These are phyloP conservation scores for Suillus subalutaceus DNA, from an alignment of 768 basidiomycete genomes.

Conservation along the genomic window DNA sequence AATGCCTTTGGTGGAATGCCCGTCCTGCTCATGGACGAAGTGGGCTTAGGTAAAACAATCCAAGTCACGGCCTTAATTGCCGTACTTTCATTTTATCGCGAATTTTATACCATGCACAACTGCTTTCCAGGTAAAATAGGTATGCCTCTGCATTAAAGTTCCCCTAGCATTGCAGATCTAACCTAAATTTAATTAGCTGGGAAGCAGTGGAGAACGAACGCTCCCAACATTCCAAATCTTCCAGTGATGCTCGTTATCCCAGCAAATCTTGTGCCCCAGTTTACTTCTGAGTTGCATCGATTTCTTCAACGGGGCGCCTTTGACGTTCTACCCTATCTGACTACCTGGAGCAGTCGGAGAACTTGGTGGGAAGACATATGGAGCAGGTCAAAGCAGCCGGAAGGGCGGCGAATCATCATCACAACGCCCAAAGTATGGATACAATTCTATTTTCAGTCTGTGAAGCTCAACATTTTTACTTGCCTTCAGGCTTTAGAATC, in stretches of 20 bases:
- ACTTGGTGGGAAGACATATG: background rate
- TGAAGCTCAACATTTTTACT: background rate
- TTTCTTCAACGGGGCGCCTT: background rate
- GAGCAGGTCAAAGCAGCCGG: background rate
- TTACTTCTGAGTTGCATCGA: background rate
- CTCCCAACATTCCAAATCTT: background rate
- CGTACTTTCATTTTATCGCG: background rate
- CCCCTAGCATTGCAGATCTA: rapidly evolving
- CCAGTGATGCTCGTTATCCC: background rate
- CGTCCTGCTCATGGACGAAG: background rate
- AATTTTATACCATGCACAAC: background rate
- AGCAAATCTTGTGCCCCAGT: background rate
- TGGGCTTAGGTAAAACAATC: background rate
- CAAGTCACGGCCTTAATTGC: background rate
- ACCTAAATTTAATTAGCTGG: background rate
- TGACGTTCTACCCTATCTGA: background rate
- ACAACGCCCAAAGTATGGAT: background rate
- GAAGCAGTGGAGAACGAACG: background rate
- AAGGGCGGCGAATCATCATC: background rate
- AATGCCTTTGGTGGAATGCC: background rate
- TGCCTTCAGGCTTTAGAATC: background rate
- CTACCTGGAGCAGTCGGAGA: background rate
- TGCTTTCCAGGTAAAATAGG: background rate
- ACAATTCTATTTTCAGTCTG: background rate
- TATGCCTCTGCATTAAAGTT: background rate